These are phyloP conservation scores for Macrocybe sp. DNA, from an alignment of 1,284 basidiomycete genomes.

Conservation along the genomic window DNA sequence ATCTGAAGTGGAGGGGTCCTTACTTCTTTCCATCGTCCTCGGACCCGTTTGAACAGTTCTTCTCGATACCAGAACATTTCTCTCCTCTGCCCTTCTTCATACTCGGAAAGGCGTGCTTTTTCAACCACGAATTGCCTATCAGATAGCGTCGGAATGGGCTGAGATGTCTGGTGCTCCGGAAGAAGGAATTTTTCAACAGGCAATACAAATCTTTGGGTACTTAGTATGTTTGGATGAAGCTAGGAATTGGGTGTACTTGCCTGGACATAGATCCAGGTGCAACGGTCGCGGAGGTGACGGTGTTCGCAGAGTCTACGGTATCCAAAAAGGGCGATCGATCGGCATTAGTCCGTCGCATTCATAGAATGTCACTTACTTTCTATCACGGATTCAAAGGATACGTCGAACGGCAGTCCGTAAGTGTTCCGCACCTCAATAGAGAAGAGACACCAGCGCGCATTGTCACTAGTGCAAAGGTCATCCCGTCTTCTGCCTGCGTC, in stretches of 20 bases:
- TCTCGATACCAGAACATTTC: slow-evolving; percentile 95
- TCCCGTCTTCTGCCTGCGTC: slow-evolving; percentile 12
- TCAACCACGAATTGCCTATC: slow-evolving; percentile 91
- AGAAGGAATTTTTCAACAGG: slow-evolving; percentile 72
- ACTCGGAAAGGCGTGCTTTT: slow-evolving; percentile 57
- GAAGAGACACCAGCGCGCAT: slow-evolving; percentile 77
- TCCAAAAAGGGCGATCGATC: slow-evolving; percentile 4
- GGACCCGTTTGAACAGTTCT: slow-evolving; percentile 66
- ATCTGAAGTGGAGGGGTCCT: slow-evolving; percentile 12
- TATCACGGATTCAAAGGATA: slow-evolving; percentile 66
- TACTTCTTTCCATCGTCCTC: slow-evolving; percentile 82
- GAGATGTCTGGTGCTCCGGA: slow-evolving; percentile 48
- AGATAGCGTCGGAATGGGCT: slow-evolving; percentile 78
- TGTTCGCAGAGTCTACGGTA: neutral
- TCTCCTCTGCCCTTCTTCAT: slow-evolving; percentile 58
- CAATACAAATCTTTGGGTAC: slow-evolving; percentile 59
- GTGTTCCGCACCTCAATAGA: slow-evolving; percentile 85
- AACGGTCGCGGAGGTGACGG: slow-evolving; percentile 50
- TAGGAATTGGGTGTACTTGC: slow-evolving; percentile 31
- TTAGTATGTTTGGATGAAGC: slow-evolving; percentile 1
- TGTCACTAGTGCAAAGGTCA: slow-evolving; percentile 39
- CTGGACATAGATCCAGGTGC: slow-evolving; percentile 82
- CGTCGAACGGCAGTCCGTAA: slow-evolving; percentile 86
- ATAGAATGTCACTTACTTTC: slow-evolving; percentile 37
- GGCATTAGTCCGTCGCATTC: neutral